Base-by-base conservation (phyloP, 352 stramenopile genomes). In the Phytophthora lateralis region DNA sequence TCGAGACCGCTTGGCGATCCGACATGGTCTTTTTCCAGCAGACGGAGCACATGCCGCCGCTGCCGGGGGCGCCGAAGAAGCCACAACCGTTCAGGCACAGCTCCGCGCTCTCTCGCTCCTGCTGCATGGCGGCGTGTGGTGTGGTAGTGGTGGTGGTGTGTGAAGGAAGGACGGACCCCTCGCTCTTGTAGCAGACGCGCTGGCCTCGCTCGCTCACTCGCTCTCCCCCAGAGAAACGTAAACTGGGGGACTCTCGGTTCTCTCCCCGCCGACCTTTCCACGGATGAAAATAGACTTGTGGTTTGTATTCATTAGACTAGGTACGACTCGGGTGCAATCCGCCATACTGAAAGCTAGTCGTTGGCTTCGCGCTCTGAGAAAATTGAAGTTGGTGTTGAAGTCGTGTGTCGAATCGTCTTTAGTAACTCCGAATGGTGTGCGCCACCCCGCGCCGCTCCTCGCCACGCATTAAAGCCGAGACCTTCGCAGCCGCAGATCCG, bases 1-100 rank as follows among this genome's bases (percentile, higher is more conserved):
- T 29, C 10, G 69, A 74, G 17, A 81, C 76, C 12, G 85, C 76
- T 59, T 89, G 76, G 15, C 80, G 80, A 29, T 89, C 81, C 27
- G 83, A 93, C 76, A 90, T 88, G 37, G 80, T 87, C 68, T 93
- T 93, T 70, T 91, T 93, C 81, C 83, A 93, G 71, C 84, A 93
- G 3, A 93, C 80, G 26, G 81, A 91, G 77, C 84, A 93, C 84
- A 93, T 93, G 54, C 81, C 81, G 57, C 84, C 79, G 48, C 71
- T 89, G 14, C 79, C 84, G 0, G 80, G 66, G 27, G 69, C 83
- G 18, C 84, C 84, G 66, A 93, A 93, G 69, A 93, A 93, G 12
- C 84, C 84, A 55, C 84, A 93, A 44, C 82, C 82, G 62, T 89
- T 89, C 17, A 78, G 66, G 55, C 84, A 93, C 53, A 93, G 60